Conservation (phyloP, 176 grass and related monocot genomes). For the Calamus simplicifolius region DNA sequence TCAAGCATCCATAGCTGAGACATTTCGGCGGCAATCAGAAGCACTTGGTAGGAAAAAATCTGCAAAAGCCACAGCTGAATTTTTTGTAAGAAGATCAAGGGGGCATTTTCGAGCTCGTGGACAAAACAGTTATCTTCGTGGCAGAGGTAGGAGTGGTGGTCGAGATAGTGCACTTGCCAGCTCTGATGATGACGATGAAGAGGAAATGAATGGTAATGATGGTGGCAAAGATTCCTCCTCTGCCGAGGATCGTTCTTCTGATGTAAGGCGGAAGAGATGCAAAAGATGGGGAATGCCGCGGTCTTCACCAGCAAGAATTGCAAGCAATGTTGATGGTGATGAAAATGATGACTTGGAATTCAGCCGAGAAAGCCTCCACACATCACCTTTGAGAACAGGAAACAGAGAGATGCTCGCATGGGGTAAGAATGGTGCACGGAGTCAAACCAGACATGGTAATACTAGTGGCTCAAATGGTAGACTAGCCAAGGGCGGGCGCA, state of each 20-base stretch:
- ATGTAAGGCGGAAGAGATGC: constrained; percentile 19
- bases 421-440: constrained; percentile 78
- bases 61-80: constrained; percentile 1
- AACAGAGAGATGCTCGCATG: constrained; percentile 69
- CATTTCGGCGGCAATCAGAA: constrained; percentile 26
- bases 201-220: constrained; percentile 17
- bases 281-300: constrained; percentile 6
- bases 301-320: constrained; percentile 1
- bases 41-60: constrained; percentile 12
- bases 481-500: constrained; percentile 34
- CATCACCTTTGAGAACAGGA: constrained; percentile 22
- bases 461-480: constrained; percentile 46
- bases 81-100: constrained; percentile 5
- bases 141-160: constrained; percentile 7
- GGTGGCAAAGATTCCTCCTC: constrained; percentile 9
- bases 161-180: background rate
- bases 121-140: constrained; percentile 1
- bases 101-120: background rate
- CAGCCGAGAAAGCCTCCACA: background rate
- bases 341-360: constrained; percentile 14
- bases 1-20: constrained; percentile 33
- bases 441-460: constrained; percentile 62
- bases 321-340: background rate
- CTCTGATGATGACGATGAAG: constrained; percentile 21
- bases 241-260: constrained; percentile 22